These are phyloP conservation scores for Citrus trifoliata DNA, from an alignment of 345 rosid genomes.

Conservation along the genomic window DNA sequence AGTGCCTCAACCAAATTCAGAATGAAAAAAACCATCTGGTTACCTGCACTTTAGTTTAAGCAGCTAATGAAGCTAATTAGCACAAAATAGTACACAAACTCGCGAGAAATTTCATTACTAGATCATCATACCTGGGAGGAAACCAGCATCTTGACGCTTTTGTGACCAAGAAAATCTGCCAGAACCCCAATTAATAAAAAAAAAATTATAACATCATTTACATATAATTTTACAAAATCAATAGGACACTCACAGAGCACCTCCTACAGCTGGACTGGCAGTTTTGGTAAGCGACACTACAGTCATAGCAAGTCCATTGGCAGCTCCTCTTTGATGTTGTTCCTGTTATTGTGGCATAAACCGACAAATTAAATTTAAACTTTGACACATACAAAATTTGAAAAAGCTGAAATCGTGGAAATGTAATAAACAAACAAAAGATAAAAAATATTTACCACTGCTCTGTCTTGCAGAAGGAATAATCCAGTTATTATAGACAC, in stretches of 20 bases:
- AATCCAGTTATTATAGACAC: too few relatives aligned
- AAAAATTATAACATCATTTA: background rate
- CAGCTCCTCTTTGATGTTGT: conserved; percentile 55
- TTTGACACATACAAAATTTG: too few relatives aligned
- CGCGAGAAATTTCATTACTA: background rate
- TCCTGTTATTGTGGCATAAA: background rate
- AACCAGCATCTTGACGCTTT: conserved; percentile 35
- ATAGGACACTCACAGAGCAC: conserved; percentile 37
- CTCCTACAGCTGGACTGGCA: conserved; percentile 50
- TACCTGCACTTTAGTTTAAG: too few relatives aligned
- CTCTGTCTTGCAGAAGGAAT: too few relatives aligned
- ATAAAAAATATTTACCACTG: too few relatives aligned
- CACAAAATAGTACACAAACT: background rate
- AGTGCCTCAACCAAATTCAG: too few relatives aligned
- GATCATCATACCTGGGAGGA: conserved; percentile 22
- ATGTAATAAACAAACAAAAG: too few relatives aligned
- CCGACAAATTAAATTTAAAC: too few relatives aligned
- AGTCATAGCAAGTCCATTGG: conserved; percentile 53
- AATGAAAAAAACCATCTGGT: too few relatives aligned
- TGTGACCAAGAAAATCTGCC: conserved; percentile 58
- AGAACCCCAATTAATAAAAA: background rate
- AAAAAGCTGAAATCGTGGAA: too few relatives aligned
- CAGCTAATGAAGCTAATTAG: too few relatives aligned
- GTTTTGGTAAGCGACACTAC: conserved; percentile 51
- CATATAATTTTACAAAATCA: background rate